Conservation (phyloP, 371 early-diverging fungal genomes). For the Mortierella sp. region DNA sequence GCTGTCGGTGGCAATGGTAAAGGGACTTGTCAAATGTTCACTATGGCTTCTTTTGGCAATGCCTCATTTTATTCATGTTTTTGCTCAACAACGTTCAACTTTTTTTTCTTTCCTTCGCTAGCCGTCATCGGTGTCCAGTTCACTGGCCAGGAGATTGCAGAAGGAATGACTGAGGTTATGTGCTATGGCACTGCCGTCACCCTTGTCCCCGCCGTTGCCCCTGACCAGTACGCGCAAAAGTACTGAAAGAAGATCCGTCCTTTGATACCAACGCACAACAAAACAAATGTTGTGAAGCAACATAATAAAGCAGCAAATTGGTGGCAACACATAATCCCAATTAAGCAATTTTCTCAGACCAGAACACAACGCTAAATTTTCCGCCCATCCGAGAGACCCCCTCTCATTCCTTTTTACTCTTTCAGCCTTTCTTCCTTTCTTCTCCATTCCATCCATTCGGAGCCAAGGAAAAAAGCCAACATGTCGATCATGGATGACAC, state of each 20-base stretch:
- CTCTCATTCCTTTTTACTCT: neutral
- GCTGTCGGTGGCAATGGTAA: constrained; percentile 55
- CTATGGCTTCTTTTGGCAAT: no score
- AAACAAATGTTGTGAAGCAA: neutral
- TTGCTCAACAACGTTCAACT: neutral
- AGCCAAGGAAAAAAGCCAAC: neutral
- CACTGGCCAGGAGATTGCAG: constrained; percentile 50
- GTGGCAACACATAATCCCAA: neutral
- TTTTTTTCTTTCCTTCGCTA: neutral
- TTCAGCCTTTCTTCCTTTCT: neutral
- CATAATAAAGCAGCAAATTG: neutral
- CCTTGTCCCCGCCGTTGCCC: constrained; percentile 22
- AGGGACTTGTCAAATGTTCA: no score
- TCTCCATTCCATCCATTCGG: neutral
- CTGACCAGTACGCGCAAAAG: neutral
- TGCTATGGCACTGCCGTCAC: constrained; percentile 53
- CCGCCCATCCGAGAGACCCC: neutral
- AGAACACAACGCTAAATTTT: neutral
- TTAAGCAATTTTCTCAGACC: neutral
- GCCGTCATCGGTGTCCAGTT: constrained; percentile 50
- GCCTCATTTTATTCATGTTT: no score
- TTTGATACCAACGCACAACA: neutral
- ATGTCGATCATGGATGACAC: constrained; percentile 45
- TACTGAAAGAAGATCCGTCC: neutral
- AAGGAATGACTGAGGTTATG: constrained; percentile 57